Base-by-base conservation (phyloP, 2,329 filamentous ascomycete species). In the Xylariaceae sp. region DNA sequence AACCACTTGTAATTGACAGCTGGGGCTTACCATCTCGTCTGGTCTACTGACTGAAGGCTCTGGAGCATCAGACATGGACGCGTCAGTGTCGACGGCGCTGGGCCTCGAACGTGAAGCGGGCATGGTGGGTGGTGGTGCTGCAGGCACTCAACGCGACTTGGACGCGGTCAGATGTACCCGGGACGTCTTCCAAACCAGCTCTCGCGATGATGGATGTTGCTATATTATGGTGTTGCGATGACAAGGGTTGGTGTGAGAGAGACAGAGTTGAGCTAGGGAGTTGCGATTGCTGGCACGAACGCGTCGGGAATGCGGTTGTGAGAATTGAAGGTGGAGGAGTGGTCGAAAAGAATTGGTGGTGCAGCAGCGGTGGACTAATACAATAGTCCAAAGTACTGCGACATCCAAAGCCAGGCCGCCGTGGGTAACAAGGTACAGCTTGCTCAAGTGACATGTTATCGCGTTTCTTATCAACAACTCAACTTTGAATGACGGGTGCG, bases 31-130 rank as follows among this genome's bases (percentile, higher is more conserved):
- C 75, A 81, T 80, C 53, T 75, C 73, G n/a, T 81, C 75, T 43
- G 54, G 67, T 13, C 48, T 60, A 39, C 56, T 64, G 31, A 71
- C 69, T 12, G 69, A 72, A 43, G 71, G 62, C 17, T 79, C 78
- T 22, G 78, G 78, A 48, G 75, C 79, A 67, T 86, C 83, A 41
- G 75, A 77, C 80, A 85, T 86, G 54, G 82, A 84, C 71, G 80
- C 80, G 75, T 84, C 81, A 36, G 75, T 75, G 59, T 85, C 80
- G 61, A 73, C 76, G 63, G 72, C 82, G 65, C 72, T 74, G 64
- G 72, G 73, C 68, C 74, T 75, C 58, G 77, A 75, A 63, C 79
- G 77, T 63, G 74, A 68, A 58, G 80, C 78, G 64, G 81, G 78
- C 80, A 81, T 84, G 62, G 50, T 62, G 55, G 60, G 42, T 39